Evolutionary conservation across 192 early-diverging fungal genomes (phyloP).

Genomic region (Linnemannia elongata): DNA sequence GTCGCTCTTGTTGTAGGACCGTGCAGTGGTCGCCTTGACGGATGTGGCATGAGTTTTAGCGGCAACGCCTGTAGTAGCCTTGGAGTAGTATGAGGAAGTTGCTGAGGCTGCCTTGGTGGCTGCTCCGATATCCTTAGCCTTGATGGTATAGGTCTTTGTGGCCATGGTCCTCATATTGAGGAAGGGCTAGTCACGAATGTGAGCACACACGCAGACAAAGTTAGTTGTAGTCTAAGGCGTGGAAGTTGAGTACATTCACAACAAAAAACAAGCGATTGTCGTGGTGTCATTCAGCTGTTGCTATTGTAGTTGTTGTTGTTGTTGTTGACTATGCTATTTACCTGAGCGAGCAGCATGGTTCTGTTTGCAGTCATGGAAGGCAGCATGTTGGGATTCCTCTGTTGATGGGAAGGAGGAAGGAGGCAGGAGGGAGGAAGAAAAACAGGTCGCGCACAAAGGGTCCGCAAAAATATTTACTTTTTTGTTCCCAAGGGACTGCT

Average conservation of each 20-base stretch:
- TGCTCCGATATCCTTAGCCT: slow-evolving; percentile 16
- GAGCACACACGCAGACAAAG: neutral
- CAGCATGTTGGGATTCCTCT: slow-evolving; percentile 18
- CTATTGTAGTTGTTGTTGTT: neutral
- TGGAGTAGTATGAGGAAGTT: slow-evolving; percentile 8
- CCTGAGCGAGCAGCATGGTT: slow-evolving; percentile 38
- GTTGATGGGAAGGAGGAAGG: neutral
- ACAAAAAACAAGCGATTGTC: neutral
- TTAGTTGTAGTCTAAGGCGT: neutral
- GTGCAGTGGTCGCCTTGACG: neutral
- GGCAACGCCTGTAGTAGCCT: slow-evolving; percentile 9
- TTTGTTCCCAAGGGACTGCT: neutral
- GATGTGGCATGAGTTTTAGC: neutral
- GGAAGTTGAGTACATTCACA: neutral
- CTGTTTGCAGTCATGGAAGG: slow-evolving; percentile 7
- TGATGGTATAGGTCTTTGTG: slow-evolving; percentile 42
- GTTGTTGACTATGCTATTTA: neutral
- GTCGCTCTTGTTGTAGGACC: slow-evolving; percentile 28
- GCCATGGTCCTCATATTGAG: slow-evolving; percentile 28
- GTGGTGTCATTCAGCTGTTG: neutral
- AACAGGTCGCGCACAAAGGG: neutral
- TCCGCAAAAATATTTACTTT: slow-evolving; percentile 5
- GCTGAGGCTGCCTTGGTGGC: slow-evolving; percentile 16
- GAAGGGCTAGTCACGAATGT: slow-evolving; percentile 2
- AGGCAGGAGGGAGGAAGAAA: neutral